Evolutionary conservation across 306 rosid species (phyloP), one percentile per base, ranked within the genome.

Genomic region (Cyclanthera cordifolia): DNA sequence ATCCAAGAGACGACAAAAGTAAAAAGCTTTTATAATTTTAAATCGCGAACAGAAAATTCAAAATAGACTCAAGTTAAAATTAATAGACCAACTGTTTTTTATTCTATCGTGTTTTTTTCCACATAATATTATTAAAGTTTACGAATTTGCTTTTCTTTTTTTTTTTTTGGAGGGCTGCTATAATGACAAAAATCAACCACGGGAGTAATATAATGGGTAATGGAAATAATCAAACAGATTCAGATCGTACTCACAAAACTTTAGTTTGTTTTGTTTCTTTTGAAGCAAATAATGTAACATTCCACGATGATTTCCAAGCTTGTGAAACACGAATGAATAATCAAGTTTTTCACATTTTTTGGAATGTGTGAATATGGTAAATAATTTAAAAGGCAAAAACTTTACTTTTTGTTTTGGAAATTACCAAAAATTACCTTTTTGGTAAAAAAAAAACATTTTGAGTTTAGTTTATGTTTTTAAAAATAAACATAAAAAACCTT

Each of bases 231-330:
- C 25, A 25, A 14, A 56, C 4, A 14, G 20, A 37, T 28, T 14
- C 39, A 6, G 45, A 57, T 27, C 13, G 43, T 57, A 57, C 64
- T 15, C 37, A n/a, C n/a, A n/a, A n/a, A n/a, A n/a, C n/a, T n/a
- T n/a, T n/a, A n/a, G n/a, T n/a, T 58, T 58, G 23, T 58, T 58
- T 58, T 58, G 43, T 57, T 57, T 57, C 64, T 59, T 58, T 32
- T 8, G 46, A 58, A 25, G 66, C 47, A 58, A 58, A 57, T 56
- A 25, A 56, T 56, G 64, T 56, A 27, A 55, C 2, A 15, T 56
- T 56, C 12, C 64, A 27, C 15, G 0, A 16, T 27, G 11, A 27
- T 56, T 56, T 28, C 12, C 9, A 54, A 54, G 60, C 3, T 54
- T 54, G 43, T 15, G 21, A 56, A 13, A 27, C 41, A 27, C 20